Evolutionary conservation across 148 eudicot genomes (phyloP).

Genomic region (Diospyros lotus): DNA sequence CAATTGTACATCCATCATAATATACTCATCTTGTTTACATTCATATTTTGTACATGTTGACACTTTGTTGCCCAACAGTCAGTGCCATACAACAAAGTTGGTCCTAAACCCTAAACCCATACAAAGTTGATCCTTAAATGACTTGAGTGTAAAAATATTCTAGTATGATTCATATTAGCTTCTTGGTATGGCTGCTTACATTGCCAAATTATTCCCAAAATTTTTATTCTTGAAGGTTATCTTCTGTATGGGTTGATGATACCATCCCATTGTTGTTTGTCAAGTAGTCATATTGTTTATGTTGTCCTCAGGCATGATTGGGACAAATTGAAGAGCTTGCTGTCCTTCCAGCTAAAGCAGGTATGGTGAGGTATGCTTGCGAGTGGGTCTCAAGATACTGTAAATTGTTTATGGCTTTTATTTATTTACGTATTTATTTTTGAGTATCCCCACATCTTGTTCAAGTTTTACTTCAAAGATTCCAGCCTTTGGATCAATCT

Average conservation of each 20-base stretch:
- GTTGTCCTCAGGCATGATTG: slow-evolving; percentile 67
- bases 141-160: too few species aligned
- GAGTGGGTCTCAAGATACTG: slow-evolving; percentile 16
- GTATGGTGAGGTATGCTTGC: slow-evolving; percentile 31
- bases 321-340: slow-evolving; percentile 67
- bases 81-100: too few species aligned
- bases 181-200: not conserved
- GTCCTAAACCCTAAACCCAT: not conserved
- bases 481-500: not conserved
- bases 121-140: not conserved
- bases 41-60: too few species aligned
- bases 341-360: slow-evolving; percentile 57
- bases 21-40: too few species aligned
- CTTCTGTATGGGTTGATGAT: not conserved
- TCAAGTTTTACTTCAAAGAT: slow-evolving; percentile 7
- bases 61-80: too few species aligned
- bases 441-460: not conserved
- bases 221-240: not conserved
- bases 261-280: not conserved
- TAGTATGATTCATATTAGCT: too few species aligned
- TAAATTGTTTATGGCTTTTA: not conserved
- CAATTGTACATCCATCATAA: too few species aligned
- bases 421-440: slow-evolving; percentile 5
- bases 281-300: slow-evolving; percentile 13
- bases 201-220: not conserved